These are phyloP conservation scores for Hypoxylon sp. DNA, from an alignment of 2,329 filamentous ascomycete species.

Conservation along the genomic window DNA sequence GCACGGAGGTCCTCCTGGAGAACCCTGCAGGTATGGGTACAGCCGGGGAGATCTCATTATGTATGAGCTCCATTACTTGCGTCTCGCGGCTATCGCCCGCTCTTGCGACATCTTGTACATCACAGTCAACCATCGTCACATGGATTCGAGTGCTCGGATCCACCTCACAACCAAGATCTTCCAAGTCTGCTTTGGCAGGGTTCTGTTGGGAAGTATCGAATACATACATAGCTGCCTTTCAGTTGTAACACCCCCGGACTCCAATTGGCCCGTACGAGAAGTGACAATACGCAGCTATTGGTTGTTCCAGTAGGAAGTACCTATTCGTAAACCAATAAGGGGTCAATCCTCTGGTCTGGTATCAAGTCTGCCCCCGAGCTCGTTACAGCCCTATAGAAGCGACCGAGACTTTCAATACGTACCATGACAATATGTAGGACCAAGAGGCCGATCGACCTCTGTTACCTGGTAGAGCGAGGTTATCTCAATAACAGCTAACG, in stretches of 20 bases:
- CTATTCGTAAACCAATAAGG: conserved; percentile 18
- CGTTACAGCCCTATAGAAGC: conserved; percentile 16
- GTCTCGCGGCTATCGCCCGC: conserved; percentile 13
- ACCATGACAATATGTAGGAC: neutral
- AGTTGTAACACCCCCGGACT: conserved; percentile 18
- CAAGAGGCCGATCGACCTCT: conserved; percentile 16
- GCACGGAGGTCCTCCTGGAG: conserved; percentile 19
- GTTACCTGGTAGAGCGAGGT: conserved; percentile 6
- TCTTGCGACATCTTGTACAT: conserved; percentile 30
- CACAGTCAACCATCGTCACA: conserved; percentile 23
- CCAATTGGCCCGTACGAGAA: conserved; percentile 15
- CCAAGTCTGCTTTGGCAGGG: conserved; percentile 17
- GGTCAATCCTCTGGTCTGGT: conserved; percentile 1
- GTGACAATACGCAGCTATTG: conserved; percentile 5
- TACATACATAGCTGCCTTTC: conserved; percentile 25
- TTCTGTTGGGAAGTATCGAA: conserved; percentile 27
- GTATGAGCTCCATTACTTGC: conserved; percentile 16
- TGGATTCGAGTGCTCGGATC: conserved; percentile 31
- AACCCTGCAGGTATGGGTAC: conserved; percentile 35
- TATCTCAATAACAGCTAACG: conserved; percentile 15
- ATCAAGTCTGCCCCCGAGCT: conserved; percentile 10
- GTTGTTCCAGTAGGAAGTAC: conserved; percentile 14
- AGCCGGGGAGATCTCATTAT: conserved; percentile 33
- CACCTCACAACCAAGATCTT: conserved; percentile 37
- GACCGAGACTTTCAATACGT: neutral